phyloP scores from a whole-genome alignment of 164 flowering plant species.

The Stephania cephalantha region DNA sequence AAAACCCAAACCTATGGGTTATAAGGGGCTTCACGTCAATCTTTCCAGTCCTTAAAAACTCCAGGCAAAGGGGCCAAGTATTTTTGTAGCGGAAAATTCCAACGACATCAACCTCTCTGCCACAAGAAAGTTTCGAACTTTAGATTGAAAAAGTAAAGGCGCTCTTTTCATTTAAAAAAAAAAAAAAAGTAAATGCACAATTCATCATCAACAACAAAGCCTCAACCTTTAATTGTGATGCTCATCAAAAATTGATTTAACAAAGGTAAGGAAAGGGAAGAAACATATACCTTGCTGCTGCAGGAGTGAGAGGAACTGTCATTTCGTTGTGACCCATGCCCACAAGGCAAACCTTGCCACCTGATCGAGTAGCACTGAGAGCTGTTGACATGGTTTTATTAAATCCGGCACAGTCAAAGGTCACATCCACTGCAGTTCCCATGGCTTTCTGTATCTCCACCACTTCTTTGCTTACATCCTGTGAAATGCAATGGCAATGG shows the following conservation, averaged over 20 bases:
- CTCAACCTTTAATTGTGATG: not conserved
- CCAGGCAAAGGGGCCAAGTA: constrained; percentile 93
- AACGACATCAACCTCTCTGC: constrained; percentile 83
- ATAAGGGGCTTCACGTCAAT: constrained; percentile 96
- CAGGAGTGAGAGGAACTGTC: constrained; percentile 78
- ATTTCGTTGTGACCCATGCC: constrained; percentile 79
- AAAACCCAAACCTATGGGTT: constrained; percentile 91
- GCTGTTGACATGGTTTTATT: constrained; percentile 85
- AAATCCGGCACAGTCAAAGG: constrained; percentile 82
- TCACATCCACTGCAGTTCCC: constrained; percentile 59
- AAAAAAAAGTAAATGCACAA: not conserved
- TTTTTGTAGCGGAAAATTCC: constrained; percentile 89
- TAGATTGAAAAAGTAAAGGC: not conserved
- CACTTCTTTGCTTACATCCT: constrained; percentile 64
- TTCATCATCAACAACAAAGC: not conserved
- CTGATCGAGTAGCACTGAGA: constrained; percentile 59
- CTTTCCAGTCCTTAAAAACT: constrained; percentile 82
- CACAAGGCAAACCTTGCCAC: constrained; percentile 92
- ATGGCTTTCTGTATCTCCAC: constrained; percentile 48
- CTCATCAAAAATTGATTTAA: not conserved
- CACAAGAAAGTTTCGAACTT: not conserved
- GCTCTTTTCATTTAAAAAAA: not conserved
- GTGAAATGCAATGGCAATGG: constrained; percentile 9
- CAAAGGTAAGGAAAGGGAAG: not conserved
- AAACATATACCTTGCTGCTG: constrained; percentile 67